Base-by-base conservation (phyloP, 371 early-diverging fungal species). In the Mucor plumbeus region DNA sequence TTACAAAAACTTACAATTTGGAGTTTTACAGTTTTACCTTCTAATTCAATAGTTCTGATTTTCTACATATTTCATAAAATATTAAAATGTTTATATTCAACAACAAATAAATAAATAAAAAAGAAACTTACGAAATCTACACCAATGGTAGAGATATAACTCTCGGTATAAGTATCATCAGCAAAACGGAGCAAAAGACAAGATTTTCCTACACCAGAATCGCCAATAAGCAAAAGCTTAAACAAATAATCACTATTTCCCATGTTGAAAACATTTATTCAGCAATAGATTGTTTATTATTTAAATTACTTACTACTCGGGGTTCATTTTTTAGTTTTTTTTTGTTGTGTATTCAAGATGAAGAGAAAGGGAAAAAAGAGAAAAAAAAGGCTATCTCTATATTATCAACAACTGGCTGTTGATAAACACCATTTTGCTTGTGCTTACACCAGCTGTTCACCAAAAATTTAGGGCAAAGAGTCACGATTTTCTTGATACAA, bases 161-260 rank as follows among this genome's bases (percentile, higher is more conserved):
- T 94, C 76, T 95, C 95, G 34, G 97, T 97, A 84, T 97, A 99
- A 59, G 96, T 96, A 86, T 97, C 97, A 81, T 99, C 99, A 21
- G 98, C 97, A 79, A 99, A 99, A 76, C 99, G 94, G 38, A 96
- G 90, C 68, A 99, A 88, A 60, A 99, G 86, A 80, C 99, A 99
- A 64, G 96, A 95, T 87, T 99, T 99, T 65, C 99, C 99, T 41
- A 99, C 99, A 73, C 97, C 99, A 75, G 94, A 94, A 87, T 99
- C 98, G 48, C 99, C 99, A 82, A 99, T 99, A 55, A 99, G 89
- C 73, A 99, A 88, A 40, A 99, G 92, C 87, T 99, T 99, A 85
- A 99, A 98, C 61, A 99, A 88, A 77, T 98, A 98, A 76, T 99
- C 96, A 87, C 92, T 93, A 79, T 58, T 47, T 38, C 15, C 19